Conservation (phyloP, 2,329 filamentous ascomycete species). For the Aspergillus piperis region DNA sequence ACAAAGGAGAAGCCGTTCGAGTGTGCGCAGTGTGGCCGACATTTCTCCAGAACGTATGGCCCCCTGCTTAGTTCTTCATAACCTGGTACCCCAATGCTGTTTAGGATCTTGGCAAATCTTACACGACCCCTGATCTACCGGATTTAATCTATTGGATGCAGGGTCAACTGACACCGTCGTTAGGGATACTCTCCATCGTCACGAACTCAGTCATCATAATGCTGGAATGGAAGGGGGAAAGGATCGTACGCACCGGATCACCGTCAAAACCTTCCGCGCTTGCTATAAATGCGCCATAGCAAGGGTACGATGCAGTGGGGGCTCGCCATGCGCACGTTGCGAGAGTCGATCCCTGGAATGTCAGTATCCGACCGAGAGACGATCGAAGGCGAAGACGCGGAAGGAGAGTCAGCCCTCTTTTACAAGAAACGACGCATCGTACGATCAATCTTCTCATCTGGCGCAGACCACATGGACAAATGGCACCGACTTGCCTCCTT, state of each 20-base stretch:
- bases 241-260: slow-evolving; percentile 43
- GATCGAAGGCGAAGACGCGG: slow-evolving; percentile 34
- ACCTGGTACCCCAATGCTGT: not conserved
- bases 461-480: slow-evolving; percentile 1
- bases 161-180: slow-evolving; percentile 3
- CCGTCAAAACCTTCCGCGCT: slow-evolving; percentile 45
- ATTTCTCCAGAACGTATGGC: slow-evolving; percentile 45
- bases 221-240: slow-evolving; percentile 36
- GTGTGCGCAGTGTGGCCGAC: slow-evolving; percentile 43
- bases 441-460: slow-evolving; percentile 13
- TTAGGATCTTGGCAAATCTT: not conserved
- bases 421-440: slow-evolving; percentile 12
- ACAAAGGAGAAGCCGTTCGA: slow-evolving; percentile 44
- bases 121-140: not conserved
- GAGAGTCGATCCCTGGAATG: slow-evolving; percentile 40
- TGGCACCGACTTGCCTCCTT: not conserved
- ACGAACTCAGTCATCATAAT: slow-evolving; percentile 43
- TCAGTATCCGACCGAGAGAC: slow-evolving; percentile 43
- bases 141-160: not conserved
- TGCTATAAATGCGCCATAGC: slow-evolving; percentile 44
- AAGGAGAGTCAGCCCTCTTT: slow-evolving; percentile 18
- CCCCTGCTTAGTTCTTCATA: not conserved
- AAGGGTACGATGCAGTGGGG: slow-evolving; percentile 43
- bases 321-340: slow-evolving; percentile 40
- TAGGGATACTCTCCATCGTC: slow-evolving; percentile 44